Percentiles rank a stretch among this genome's conserved stretches.
Conservation (phyloP, 306 rosid genomes). For the Prunus salicina region DNA sequence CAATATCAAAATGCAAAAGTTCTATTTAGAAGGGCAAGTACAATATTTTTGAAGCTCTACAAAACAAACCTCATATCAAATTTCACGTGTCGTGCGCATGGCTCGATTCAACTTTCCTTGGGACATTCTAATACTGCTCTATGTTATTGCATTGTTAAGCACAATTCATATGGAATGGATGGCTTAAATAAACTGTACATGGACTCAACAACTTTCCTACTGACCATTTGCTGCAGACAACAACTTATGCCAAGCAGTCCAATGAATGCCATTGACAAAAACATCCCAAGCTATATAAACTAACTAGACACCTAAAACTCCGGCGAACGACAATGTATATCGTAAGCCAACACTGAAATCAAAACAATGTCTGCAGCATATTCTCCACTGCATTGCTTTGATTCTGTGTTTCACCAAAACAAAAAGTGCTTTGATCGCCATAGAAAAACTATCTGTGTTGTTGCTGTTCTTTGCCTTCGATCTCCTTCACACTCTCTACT, state of each 20-base stretch:
- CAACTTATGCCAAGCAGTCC: slow-evolving; percentile 11
- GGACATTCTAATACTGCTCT: not conserved
- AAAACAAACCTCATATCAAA: not conserved
- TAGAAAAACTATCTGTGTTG: slow-evolving; percentile 44
- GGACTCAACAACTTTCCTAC: slow-evolving; percentile 9
- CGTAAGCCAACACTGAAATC: slow-evolving; percentile 25
- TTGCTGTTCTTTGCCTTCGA: slow-evolving; percentile 64
- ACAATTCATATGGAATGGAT: not conserved
- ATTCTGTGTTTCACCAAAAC: slow-evolving; percentile 19
- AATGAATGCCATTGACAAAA: slow-evolving; percentile 44
- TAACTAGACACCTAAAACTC: slow-evolving; percentile 35
- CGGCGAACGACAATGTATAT: slow-evolving; percentile 21
- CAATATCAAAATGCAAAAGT: not conserved
- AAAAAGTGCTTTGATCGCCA: slow-evolving; percentile 12
- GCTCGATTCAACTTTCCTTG: not conserved
- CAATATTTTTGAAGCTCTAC: not conserved
- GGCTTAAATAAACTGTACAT: slow-evolving; percentile 13
- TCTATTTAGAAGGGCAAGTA: not conserved
- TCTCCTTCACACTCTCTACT: slow-evolving; percentile 79
- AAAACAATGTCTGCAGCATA: slow-evolving; percentile 29
- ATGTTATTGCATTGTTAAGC: slow-evolving; percentile 7
- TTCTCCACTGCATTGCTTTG: slow-evolving; percentile 17
- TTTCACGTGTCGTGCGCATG: not conserved
- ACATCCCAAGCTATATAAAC: slow-evolving; percentile 36
- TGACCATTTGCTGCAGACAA: slow-evolving; percentile 5